Conservation (phyloP, 2,329 filamentous ascomycete species). For the Neonectria ditissima region DNA sequence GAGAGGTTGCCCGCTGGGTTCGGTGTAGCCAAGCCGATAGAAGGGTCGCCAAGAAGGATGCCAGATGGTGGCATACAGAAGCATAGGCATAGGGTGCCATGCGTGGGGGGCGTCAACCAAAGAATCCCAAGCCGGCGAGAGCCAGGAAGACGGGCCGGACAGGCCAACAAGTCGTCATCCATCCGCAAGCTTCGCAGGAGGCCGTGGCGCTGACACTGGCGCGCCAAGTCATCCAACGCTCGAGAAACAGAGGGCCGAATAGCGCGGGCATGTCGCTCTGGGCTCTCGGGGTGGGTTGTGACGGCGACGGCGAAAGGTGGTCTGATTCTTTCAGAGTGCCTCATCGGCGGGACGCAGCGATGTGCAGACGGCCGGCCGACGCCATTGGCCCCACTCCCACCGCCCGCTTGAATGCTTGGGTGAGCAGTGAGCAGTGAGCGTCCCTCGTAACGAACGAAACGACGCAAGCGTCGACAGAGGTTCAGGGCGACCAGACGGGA, state of each 20-base stretch:
- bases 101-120: conserved; percentile 39
- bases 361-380: conserved; percentile 8
- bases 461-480: neutral
- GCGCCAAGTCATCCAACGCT: conserved; percentile 9
- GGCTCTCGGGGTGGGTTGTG: conserved; percentile 23
- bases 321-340: conserved; percentile 31
- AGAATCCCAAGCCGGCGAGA: conserved; percentile 21
- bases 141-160: conserved; percentile 38
- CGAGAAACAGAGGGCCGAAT: conserved; percentile 20
- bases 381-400: conserved; percentile 28
- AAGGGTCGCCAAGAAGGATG: neutral
- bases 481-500: conserved; percentile 1
- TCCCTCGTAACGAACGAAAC: conserved; percentile 15
- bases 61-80: neutral
- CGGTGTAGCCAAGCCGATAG: conserved; percentile 34
- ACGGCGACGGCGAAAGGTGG: conserved; percentile 31
- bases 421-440: conserved; percentile 13
- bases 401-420: conserved; percentile 16
- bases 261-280: conserved; percentile 10
- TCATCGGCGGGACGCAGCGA: conserved; percentile 18
- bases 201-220: conserved; percentile 4
- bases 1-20: conserved; percentile 27
- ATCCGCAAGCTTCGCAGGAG: conserved; percentile 7
- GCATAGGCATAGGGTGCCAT: conserved; percentile 43
- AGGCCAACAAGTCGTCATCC: conserved; percentile 23